A percentile compares a stretch with the other conserved stretches of the same genome.
Conservation (phyloP, 805 yeast species). For the Yamadazyma insecticola region DNA sequence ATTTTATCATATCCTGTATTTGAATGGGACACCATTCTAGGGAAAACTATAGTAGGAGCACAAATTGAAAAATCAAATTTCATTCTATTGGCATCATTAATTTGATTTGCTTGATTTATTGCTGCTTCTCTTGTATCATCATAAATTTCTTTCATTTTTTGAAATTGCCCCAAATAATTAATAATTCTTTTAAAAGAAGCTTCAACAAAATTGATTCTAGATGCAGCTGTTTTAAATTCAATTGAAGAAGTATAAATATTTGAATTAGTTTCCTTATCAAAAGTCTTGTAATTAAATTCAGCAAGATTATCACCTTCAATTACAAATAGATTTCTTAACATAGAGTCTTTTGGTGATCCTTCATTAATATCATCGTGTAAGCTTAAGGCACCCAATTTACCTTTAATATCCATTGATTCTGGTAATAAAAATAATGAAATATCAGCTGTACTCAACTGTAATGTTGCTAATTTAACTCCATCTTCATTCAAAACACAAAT, state of each 20-base stretch:
- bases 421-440: slow-evolving; percentile 65
- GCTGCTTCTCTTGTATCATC: slow-evolving; percentile 89
- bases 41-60: slow-evolving; percentile 84
- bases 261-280: slow-evolving; percentile 47
- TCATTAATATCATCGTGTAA: slow-evolving; percentile 72
- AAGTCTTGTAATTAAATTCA: slow-evolving; percentile 80
- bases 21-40: slow-evolving; percentile 26
- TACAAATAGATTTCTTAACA: slow-evolving; percentile 60
- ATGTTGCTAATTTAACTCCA: slow-evolving; percentile 73
- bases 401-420: slow-evolving; percentile 66
- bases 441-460: slow-evolving; percentile 69
- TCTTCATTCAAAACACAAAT: slow-evolving; percentile 78
- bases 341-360: slow-evolving; percentile 54
- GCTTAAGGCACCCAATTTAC: slow-evolving; percentile 74
- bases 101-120: slow-evolving; percentile 68
- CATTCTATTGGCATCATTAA: slow-evolving; percentile 55
- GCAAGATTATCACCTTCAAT: slow-evolving; percentile 82
- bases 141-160: slow-evolving; percentile 81
- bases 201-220: slow-evolving; percentile 75
- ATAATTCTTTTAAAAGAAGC: slow-evolving; percentile 68
- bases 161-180: slow-evolving; percentile 67
- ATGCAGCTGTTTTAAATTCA: slow-evolving; percentile 68
- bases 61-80: slow-evolving; percentile 66
- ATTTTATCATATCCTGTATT: slow-evolving; percentile 49
- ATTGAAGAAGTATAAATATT: slow-evolving; percentile 52